These are phyloP conservation scores for Rachicladosporium sp. DNA, from an alignment of 2,329 filamentous ascomycete species.

Conservation along the genomic window DNA sequence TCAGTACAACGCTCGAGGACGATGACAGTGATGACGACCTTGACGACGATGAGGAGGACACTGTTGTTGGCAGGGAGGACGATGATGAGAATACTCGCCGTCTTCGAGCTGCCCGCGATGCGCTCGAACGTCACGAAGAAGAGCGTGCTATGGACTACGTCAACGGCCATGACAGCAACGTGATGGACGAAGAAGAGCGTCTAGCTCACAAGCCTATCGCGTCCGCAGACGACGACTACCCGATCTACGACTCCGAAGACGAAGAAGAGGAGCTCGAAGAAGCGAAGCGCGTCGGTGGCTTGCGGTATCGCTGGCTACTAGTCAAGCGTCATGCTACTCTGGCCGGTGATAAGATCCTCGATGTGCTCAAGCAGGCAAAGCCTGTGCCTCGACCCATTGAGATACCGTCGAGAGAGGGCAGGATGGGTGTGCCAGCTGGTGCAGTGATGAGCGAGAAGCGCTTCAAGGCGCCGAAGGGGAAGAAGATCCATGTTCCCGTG, in stretches of 20 bases:
- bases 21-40: conserved; percentile 54
- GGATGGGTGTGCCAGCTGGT: conserved; percentile 31
- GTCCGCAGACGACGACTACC: conserved; percentile 55
- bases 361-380: conserved; percentile 23
- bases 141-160: conserved; percentile 37
- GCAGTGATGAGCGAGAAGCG: conserved; percentile 29
- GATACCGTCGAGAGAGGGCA: conserved; percentile 28
- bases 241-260: conserved; percentile 80
- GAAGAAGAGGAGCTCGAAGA: conserved; percentile 65
- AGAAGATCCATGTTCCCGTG: conserved; percentile 88
- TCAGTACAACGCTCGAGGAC: conserved; percentile 64
- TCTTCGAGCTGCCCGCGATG: conserved; percentile 39
- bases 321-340: conserved; percentile 38
- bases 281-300: conserved; percentile 62
- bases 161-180: conserved; percentile 28
- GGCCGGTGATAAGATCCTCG: conserved; percentile 25
- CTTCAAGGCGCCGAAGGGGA: conserved; percentile 65
- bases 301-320: conserved; percentile 55
- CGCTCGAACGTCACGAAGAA: conserved; percentile 38
- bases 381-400: conserved; percentile 30
- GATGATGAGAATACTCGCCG: conserved; percentile 34
- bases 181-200: conserved; percentile 71
- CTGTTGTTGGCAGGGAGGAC: conserved; percentile 14
- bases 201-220: conserved; percentile 49
- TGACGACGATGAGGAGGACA: conserved; percentile 48